phyloP scores from a whole-genome alignment of 805 yeast species.

The Kodamaea fukazawae region DNA sequence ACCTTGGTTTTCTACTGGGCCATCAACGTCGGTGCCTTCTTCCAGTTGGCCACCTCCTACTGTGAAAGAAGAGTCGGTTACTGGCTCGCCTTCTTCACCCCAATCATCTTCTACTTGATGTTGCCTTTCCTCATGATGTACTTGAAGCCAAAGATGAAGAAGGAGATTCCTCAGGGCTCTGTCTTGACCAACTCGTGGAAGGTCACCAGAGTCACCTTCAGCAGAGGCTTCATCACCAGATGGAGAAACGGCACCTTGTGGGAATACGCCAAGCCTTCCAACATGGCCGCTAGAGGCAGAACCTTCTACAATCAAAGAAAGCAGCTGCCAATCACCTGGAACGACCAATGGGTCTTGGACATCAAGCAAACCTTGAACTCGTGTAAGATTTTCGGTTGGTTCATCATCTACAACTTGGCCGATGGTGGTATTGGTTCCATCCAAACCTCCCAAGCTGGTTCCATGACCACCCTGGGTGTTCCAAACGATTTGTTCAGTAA shows the following conservation, averaged over 20 bases:
- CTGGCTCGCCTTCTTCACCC: conserved; percentile 54
- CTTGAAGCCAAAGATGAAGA: conserved; percentile 27
- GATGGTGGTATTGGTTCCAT: conserved; percentile 50
- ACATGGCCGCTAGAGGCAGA: conserved; percentile 44
- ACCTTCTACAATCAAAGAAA: conserved; percentile 24
- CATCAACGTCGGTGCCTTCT: conserved; percentile 54
- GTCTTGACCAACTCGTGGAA: conserved; percentile 43
- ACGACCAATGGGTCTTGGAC: conserved; percentile 48
- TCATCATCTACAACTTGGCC: conserved; percentile 35
- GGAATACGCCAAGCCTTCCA: conserved; percentile 48
- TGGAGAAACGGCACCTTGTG: conserved; percentile 40
- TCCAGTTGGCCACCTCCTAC: conserved; percentile 51
- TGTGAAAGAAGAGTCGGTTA: conserved; percentile 51
- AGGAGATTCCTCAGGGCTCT: conserved; percentile 43
- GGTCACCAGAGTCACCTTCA: conserved; percentile 41
- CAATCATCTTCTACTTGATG: conserved; percentile 32
- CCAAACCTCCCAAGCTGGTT: conserved; percentile 53
- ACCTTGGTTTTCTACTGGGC: conserved; percentile 51
- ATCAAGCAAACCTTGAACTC: conserved; percentile 42
- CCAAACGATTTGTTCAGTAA: conserved; percentile 56
- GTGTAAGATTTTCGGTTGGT: conserved; percentile 46
- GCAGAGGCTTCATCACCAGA: conserved; percentile 44
- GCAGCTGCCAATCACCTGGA: conserved; percentile 28
- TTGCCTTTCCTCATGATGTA: conserved; percentile 29
- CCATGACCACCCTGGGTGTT: conserved; percentile 51